These are phyloP conservation scores for Pyrenula massariospora DNA, from an alignment of 495 filamentous ascomycete genomes.

Conservation along the genomic window DNA sequence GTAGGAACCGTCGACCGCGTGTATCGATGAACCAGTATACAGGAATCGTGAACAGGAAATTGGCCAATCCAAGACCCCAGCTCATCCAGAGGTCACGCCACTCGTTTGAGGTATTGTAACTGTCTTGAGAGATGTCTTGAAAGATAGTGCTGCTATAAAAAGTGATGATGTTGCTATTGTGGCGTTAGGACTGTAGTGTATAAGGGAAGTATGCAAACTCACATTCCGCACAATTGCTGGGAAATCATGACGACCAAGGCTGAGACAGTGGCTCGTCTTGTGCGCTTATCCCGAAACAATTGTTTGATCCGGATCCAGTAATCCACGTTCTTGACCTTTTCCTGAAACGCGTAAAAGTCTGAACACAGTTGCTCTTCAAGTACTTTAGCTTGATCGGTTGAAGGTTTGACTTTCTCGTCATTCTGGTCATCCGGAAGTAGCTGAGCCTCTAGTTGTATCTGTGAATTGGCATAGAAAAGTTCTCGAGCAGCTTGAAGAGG, in stretches of 20 bases:
- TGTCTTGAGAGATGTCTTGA: neutral
- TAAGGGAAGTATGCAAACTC: neutral
- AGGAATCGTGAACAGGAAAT: conserved; percentile 40
- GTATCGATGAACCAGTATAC: conserved; percentile 63
- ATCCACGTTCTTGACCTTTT: neutral
- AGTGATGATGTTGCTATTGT: neutral
- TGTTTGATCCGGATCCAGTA: neutral
- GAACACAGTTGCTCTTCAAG: neutral
- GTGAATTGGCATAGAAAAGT: neutral
- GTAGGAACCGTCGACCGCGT: conserved; percentile 52
- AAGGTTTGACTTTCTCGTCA: neutral
- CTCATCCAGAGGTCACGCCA: neutral
- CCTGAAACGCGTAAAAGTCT: neutral
- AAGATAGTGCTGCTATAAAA: neutral
- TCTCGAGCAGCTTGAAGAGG: neutral
- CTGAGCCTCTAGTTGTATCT: neutral
- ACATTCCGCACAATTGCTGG: conserved; percentile 50
- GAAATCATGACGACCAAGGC: conserved; percentile 35
- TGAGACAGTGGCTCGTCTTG: neutral
- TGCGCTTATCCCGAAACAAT: neutral
- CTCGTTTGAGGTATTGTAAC: neutral
- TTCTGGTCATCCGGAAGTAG: neutral
- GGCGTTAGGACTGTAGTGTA: neutral
- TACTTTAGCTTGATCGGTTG: neutral
- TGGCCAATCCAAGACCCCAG: conserved; percentile 53